These are phyloP conservation scores for Bipolaris oryzae DNA, from an alignment of 2,329 filamentous ascomycete genomes.

Conservation along the genomic window DNA sequence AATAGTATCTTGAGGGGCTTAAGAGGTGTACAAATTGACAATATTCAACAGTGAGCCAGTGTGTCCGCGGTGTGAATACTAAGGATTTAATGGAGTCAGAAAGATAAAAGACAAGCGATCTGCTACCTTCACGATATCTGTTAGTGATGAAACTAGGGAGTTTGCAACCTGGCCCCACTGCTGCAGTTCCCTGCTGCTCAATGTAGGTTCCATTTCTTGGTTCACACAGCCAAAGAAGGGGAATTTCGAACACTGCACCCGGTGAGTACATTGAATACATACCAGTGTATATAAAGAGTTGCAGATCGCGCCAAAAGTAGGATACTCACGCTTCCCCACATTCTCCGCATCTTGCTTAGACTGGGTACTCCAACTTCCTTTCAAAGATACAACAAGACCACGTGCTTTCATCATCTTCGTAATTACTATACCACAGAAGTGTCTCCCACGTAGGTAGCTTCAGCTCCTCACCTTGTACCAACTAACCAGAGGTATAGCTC, in stretches of 20 bases:
- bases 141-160: not conserved
- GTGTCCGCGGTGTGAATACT: not conserved
- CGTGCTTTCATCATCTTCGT: not conserved
- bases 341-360: conserved; percentile 1
- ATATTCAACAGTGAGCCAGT: not conserved
- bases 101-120: not conserved
- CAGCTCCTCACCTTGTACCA: not conserved
- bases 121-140: not conserved
- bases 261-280: not conserved
- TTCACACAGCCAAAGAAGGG: not conserved
- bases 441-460: conserved; percentile 1
- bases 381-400: not conserved
- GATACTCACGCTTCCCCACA: conserved; percentile 14
- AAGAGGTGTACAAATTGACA: not conserved
- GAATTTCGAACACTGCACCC: not conserved
- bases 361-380: not conserved
- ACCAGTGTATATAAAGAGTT: conserved; percentile 19
- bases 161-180: not conserved
- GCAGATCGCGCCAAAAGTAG: conserved; percentile 2
- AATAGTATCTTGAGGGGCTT: not conserved
- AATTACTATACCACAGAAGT: not conserved
- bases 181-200: not conserved
- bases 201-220: not conserved
- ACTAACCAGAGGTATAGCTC: conserved; percentile 4
- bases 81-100: not conserved